phyloP scores from a whole-genome alignment of 176 grass and related monocot species.

The Hsuehochloa calcarea region DNA sequence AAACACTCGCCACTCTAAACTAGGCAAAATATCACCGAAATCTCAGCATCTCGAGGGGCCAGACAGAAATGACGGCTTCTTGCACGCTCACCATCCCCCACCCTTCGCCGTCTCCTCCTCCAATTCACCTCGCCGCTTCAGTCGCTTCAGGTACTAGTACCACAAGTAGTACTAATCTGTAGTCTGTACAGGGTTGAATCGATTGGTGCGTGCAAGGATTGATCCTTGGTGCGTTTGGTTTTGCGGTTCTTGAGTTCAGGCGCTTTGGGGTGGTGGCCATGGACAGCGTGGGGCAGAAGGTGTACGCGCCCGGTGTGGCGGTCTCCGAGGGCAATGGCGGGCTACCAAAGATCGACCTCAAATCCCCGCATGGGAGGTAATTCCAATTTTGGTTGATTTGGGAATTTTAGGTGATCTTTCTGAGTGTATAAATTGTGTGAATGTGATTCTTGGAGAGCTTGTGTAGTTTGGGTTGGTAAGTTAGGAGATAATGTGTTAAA shows the following conservation, averaged over 20 bases:
- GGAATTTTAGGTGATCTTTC: background rate
- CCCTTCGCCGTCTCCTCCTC: constrained; percentile 16
- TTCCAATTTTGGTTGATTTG: background rate
- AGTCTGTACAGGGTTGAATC: background rate
- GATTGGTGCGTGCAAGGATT: background rate
- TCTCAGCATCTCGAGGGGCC: constrained; percentile 32
- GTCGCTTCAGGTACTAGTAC: constrained; percentile 35
- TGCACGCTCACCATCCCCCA: constrained; percentile 20
- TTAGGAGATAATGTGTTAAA: background rate
- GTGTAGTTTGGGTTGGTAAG: background rate
- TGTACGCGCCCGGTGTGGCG: constrained; percentile 56
- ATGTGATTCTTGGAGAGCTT: background rate
- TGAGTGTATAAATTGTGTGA: background rate
- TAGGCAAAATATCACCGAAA: constrained; percentile 30
- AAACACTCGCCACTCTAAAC: background rate
- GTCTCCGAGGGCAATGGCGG: constrained; percentile 81
- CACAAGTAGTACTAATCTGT: background rate
- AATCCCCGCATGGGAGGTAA: constrained; percentile 75
- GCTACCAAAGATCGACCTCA: constrained; percentile 70
- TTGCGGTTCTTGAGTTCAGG: constrained; percentile 41
- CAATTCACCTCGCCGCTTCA: constrained; percentile 37
- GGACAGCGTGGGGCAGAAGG: constrained; percentile 63
- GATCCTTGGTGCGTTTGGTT: background rate
- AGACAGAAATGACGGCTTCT: constrained; percentile 52
- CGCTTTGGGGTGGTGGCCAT: constrained; percentile 46